Conservation (phyloP, 1,284 basidiomycete species). For the Trametes sp. region DNA sequence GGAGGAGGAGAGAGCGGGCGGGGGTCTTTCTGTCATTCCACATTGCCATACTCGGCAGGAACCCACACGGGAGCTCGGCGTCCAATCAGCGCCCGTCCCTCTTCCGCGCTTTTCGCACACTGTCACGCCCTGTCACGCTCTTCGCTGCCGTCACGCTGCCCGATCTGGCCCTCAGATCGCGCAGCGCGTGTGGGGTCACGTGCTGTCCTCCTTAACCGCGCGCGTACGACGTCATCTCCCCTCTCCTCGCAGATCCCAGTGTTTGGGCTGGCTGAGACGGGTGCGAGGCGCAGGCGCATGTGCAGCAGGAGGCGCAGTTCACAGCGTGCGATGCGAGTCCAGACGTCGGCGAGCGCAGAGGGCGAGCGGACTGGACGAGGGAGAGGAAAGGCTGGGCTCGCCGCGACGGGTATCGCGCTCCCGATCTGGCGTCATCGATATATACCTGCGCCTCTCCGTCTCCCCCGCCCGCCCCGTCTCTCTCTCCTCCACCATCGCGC, state of each 20-base stretch:
- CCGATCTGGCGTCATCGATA: slow-evolving; percentile 27
- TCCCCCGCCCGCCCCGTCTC: slow-evolving; percentile 2
- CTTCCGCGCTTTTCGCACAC: slow-evolving; percentile 28
- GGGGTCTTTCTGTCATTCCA: slow-evolving; percentile 22
- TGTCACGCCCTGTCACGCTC: neutral
- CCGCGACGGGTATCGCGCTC: slow-evolving; percentile 7
- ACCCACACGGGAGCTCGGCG: neutral
- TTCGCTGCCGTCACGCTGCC: neutral
- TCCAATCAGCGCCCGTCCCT: slow-evolving; percentile 5
- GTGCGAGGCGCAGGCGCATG: too few relatives aligned
- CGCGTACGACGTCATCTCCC: neutral
- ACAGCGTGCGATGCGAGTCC: too few relatives aligned
- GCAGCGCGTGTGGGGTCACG: neutral
- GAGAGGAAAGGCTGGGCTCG: neutral
- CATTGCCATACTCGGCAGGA: slow-evolving; percentile 17
- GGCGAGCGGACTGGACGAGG: neutral
- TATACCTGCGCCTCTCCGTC: neutral
- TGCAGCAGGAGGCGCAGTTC: too few relatives aligned
- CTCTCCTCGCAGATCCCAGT: neutral
- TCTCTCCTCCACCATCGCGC: slow-evolving; percentile 22
- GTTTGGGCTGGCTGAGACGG: neutral
- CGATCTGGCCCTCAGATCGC: neutral
- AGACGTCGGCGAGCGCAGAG: too few relatives aligned
- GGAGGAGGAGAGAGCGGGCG: slow-evolving; percentile 5
- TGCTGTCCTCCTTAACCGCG: neutral